Base-by-base conservation (phyloP, 2,329 filamentous ascomycete genomes). In the Chaetomium strumarium region DNA sequence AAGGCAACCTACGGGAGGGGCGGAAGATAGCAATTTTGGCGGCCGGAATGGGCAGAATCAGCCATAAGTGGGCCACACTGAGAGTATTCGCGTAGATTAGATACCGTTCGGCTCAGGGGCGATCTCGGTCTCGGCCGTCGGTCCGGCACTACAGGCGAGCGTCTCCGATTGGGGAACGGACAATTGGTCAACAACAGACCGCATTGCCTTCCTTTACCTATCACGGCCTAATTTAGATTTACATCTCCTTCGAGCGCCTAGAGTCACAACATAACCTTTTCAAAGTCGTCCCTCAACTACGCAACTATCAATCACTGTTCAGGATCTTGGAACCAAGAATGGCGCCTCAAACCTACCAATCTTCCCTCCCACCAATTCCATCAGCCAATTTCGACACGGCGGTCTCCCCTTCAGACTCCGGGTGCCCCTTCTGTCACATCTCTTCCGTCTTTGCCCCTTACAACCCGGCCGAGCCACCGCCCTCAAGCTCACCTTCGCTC, bases 341-440 rank as follows among this genome's bases (percentile, higher is more conserved):
- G 51, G 41, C 49, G 12, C 46, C 52, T 41, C 57, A 47, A 44
- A 38, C 29, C 34, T 42, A 46, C 41, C 13, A 33, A 20, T 36
- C 46, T 16, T 42, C 41, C 30, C 50, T 34, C 31, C 51, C 49
- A 11, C 53, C 49, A 13, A 20, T 17, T 37, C 49, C 33, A 30
- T 47, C 50, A 29, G 13, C 52, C 49, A 31, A 52, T 11, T 59
- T 60, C 46, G 59, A 63, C 49, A 45, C 55, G 3, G 44, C 46
- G 14, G 4, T 48, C 29, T 64, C 66, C 20, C 61, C 66, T 37
- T 5, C 41, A 9, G 36, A 46, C 12, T 3, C 17, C 6, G 38
- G 52, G 41, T 86, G 83, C 59, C 80, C 83, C 9, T 86, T 86
- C 66, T 86, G 83, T 73, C 68, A 67, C 56, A 86, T 86, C 61